Evolutionary conservation across 2,329 filamentous ascomycete species (phyloP), one percentile per base, ranked within the genome.

Genomic region (Phyllosticta citribraziliensis): DNA sequence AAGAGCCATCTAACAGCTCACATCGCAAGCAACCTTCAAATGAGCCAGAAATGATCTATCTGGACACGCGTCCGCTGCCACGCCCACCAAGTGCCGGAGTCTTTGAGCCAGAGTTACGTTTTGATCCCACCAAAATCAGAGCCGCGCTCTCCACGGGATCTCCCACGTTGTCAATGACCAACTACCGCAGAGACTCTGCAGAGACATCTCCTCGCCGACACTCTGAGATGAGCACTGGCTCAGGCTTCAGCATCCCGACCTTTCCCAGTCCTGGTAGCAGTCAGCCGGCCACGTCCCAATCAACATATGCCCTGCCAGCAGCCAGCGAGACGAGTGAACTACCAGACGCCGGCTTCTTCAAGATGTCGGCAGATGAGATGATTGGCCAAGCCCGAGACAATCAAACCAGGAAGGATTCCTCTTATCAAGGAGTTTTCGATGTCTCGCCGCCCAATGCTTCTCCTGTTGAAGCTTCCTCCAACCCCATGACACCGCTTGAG

Each of bases 61-160:
- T 27, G 61, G 63, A 9, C 62, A 66, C 22, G 64, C 68, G 2
- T 17, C 63, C 68, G 11, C 64, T 70, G 2, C 69, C 66, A 25
- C 64, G 62, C 27, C 72, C 67, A 52, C 71, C 68, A 2, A 70
- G 67, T 51, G 66, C 67, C 12, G 67, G 67, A 0, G 68, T 67
- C 0, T 74, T 76, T 63, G 69, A 68, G 2, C 71, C 74, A 2
- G 70, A 74, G 33, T 62, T 76, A 5, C 66, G 70, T 66, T 56
- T 74, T 61, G 65, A 71, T 58, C 63, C 70, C 2, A 72, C 70
- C 5, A 67, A 66, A 1, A 65, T 75, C 19, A 67, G 70, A 51
- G 73, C 74, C 40, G 75, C 74, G 0, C 63, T 78, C 52, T 77
- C 74, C 2, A 67, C 73, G 0, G 75, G 69, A 57, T 78, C 76